phyloP scores from a whole-genome alignment of 1,139 yeast genomes.

The Pneumocystis oryctolagi region DNA sequence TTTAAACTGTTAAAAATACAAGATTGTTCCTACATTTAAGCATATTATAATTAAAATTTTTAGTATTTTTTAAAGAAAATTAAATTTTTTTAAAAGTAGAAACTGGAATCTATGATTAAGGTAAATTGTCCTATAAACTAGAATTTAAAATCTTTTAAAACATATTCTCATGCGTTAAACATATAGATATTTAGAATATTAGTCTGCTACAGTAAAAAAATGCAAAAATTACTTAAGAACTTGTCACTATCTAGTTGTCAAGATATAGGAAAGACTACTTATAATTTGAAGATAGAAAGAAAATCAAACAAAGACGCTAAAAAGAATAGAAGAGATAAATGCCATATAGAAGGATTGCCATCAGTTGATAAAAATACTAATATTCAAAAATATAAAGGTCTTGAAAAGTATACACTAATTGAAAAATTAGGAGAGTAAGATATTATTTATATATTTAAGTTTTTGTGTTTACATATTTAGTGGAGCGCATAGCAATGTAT shows the following conservation, averaged over 20 bases:
- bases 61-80: background rate
- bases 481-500: conserved; percentile 86
- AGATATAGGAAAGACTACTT: background rate
- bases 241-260: background rate
- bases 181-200: background rate
- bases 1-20: background rate
- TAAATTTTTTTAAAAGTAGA: background rate
- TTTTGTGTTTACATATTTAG: conserved; percentile 32
- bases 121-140: background rate
- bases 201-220: background rate
- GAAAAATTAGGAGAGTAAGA: conserved; percentile 32
- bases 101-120: background rate
- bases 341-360: background rate
- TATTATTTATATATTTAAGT: background rate
- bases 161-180: background rate
- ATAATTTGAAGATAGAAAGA: background rate
- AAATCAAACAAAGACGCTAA: conserved; percentile 1
- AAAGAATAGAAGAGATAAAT: background rate
- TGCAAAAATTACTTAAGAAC: background rate
- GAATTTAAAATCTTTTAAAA: background rate
- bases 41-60: background rate
- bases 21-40: background rate
- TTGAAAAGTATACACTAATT: conserved; percentile 30
- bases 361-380: background rate
- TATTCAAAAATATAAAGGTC: conserved; percentile 30